These are phyloP conservation scores for Penicillium brasilianum DNA, from an alignment of 2,329 filamentous ascomycete genomes.

Conservation along the genomic window DNA sequence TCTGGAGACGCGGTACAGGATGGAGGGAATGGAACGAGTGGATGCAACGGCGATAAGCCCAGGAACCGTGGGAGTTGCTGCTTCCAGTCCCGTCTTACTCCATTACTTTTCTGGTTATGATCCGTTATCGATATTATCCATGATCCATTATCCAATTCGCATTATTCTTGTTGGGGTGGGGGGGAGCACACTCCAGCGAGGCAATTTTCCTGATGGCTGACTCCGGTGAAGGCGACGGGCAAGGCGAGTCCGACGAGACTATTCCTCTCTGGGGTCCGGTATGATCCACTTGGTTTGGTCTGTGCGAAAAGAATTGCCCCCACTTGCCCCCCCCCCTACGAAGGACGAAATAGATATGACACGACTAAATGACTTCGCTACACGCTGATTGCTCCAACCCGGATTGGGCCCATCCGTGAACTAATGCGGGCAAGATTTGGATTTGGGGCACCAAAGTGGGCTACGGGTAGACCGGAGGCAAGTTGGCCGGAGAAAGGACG, in stretches of 20 bases:
- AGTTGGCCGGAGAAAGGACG: neutral
- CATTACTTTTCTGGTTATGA: neutral
- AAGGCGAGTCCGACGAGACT: neutral
- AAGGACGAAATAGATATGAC: constrained; percentile 2
- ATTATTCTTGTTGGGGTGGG: too few relatives aligned
- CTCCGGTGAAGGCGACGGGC: constrained; percentile 24
- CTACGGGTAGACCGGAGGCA: neutral
- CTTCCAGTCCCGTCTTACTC: neutral
- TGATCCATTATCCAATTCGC: too few relatives aligned
- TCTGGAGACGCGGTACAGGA: constrained; percentile 8
- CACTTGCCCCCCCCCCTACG: too few relatives aligned
- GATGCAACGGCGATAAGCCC: constrained; percentile 27
- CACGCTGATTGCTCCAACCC: constrained; percentile 7
- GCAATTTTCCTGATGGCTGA: constrained; percentile 7
- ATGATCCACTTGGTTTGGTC: neutral
- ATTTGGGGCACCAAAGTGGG: constrained; percentile 3
- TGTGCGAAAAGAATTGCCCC: constrained; percentile 1
- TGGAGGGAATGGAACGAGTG: constrained; percentile 13
- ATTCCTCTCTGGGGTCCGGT: neutral
- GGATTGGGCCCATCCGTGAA: constrained; percentile 3
- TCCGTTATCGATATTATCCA: too few relatives aligned
- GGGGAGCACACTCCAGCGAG: too few relatives aligned
- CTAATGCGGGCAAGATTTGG: constrained; percentile 14
- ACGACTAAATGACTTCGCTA: constrained; percentile 6
- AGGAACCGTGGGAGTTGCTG: constrained; percentile 20